Evolutionary conservation across 306 rosid genomes (phyloP).

Genomic region (Vigna radiata): DNA sequence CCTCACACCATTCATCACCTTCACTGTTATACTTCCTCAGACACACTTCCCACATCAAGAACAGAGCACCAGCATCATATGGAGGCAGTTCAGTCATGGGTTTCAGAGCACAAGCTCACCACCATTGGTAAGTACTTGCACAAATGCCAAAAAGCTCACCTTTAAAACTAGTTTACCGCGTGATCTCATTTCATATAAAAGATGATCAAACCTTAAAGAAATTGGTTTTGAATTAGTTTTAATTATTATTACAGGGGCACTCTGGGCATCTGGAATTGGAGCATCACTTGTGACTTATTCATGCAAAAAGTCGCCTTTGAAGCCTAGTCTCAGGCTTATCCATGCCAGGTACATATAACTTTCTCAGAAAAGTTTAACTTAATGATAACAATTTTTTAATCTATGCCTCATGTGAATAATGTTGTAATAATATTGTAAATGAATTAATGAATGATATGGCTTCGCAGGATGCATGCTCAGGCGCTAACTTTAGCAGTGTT

Average conservation of each 20-base stretch:
- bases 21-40: not conserved
- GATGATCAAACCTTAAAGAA: not conserved
- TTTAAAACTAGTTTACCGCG: too few species aligned
- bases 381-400: not conserved
- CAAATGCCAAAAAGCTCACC: not conserved
- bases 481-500: constrained; percentile 83
- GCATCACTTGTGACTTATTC: constrained; percentile 66
- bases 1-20: constrained; percentile 32
- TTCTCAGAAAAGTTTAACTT: not conserved
- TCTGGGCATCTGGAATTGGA: constrained; percentile 86
- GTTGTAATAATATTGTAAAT: not conserved
- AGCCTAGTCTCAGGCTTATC: constrained; percentile 86
- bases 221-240: too few species aligned
- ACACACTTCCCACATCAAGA: not conserved
- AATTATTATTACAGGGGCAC: constrained; percentile 66
- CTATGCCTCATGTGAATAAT: not conserved
- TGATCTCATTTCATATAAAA: too few species aligned
- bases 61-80: constrained; percentile 9
- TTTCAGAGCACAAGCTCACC: constrained; percentile 75
- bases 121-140: constrained; percentile 63
- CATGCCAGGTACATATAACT: constrained; percentile 69
- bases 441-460: not conserved
- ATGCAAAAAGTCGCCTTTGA: constrained; percentile 59
- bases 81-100: constrained; percentile 82
- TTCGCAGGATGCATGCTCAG: constrained; percentile 80